Percentiles rank a stretch among this genome's conserved stretches.
Evolutionary conservation across 805 yeast genomes (phyloP).

Genomic region (Candida orba): DNA sequence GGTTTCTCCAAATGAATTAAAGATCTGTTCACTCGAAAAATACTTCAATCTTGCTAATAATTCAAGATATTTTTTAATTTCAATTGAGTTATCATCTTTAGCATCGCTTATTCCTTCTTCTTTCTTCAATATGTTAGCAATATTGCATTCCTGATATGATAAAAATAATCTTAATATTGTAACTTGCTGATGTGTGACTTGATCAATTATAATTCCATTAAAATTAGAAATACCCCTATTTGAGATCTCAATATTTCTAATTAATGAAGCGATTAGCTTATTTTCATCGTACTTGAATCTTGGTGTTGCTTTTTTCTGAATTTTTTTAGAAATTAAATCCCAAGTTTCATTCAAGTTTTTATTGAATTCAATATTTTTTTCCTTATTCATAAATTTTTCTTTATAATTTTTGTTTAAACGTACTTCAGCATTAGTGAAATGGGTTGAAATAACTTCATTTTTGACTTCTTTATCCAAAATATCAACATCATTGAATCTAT

Average conservation of each 20-base stretch:
- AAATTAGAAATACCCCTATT: conserved; percentile 40
- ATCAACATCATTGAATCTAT: conserved; percentile 3
- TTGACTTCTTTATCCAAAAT: conserved; percentile 5
- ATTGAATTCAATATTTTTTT: neutral
- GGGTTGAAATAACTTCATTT: neutral
- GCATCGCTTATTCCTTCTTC: conserved; percentile 19
- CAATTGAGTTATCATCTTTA: neutral
- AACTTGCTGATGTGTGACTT: conserved; percentile 54
- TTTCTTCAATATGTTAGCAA: conserved; percentile 23
- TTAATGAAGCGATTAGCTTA: conserved; percentile 42
- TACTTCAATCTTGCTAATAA: conserved; percentile 28
- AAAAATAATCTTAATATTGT: conserved; percentile 41
- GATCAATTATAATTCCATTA: conserved; percentile 44
- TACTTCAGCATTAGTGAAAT: no score
- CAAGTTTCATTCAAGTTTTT: conserved; percentile 6
- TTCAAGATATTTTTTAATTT: conserved; percentile 13
- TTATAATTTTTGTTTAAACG: no score
- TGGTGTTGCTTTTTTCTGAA: conserved; percentile 29
- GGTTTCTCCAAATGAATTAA: conserved; percentile 29
- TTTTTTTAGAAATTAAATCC: conserved; percentile 8
- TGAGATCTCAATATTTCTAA: conserved; percentile 59
- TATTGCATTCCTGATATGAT: neutral
- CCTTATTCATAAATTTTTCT: no score
- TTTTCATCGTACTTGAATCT: conserved; percentile 20
- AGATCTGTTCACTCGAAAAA: conserved; percentile 28